A percentile compares a stretch with the other conserved stretches of the same genome.
Conservation (phyloP, 441 rosid species). For the Isatis lusitanica region DNA sequence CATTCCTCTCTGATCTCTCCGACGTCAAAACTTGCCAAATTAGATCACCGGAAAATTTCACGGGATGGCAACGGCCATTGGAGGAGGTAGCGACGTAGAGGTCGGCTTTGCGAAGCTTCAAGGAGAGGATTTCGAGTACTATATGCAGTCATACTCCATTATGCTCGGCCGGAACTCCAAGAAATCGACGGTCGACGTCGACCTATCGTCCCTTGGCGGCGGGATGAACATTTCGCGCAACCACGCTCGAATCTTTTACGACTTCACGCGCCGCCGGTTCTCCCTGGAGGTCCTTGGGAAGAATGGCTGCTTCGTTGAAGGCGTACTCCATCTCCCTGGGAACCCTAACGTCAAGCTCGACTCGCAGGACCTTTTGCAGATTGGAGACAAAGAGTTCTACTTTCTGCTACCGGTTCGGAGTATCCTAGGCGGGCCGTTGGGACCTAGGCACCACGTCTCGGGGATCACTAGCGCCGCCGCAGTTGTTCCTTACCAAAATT, state of each 20-base stretch:
- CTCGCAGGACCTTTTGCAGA: conserved; percentile 88
- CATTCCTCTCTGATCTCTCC: not conserved
- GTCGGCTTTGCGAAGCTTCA: conserved; percentile 96
- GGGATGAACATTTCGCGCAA: conserved; percentile 96
- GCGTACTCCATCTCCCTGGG: conserved; percentile 92
- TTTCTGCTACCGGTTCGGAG: conserved; percentile 86
- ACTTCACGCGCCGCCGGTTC: conserved; percentile 91
- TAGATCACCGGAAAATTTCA: not conserved
- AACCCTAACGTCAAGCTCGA: conserved; percentile 92
- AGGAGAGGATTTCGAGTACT: conserved; percentile 96
- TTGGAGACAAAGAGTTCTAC: conserved; percentile 91
- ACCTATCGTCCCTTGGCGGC: conserved; percentile 87
- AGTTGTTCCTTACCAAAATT: conserved; percentile 51
- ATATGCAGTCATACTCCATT: conserved; percentile 96
- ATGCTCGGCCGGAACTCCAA: conserved; percentile 92
- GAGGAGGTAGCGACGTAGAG: conserved; percentile 78
- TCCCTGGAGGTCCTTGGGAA: conserved; percentile 95
- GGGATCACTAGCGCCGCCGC: conserved; percentile 34
- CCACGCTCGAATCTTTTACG: conserved; percentile 91
- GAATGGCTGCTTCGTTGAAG: conserved; percentile 95
- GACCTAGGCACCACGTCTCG: conserved; percentile 43
- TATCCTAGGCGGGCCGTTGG: conserved; percentile 74
- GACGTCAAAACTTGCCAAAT: not conserved
- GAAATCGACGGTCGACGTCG: conserved; percentile 92
- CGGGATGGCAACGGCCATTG: conserved; percentile 58